Conservation (phyloP, 257 asterid genomes). For the Penstemon barbatus region DNA sequence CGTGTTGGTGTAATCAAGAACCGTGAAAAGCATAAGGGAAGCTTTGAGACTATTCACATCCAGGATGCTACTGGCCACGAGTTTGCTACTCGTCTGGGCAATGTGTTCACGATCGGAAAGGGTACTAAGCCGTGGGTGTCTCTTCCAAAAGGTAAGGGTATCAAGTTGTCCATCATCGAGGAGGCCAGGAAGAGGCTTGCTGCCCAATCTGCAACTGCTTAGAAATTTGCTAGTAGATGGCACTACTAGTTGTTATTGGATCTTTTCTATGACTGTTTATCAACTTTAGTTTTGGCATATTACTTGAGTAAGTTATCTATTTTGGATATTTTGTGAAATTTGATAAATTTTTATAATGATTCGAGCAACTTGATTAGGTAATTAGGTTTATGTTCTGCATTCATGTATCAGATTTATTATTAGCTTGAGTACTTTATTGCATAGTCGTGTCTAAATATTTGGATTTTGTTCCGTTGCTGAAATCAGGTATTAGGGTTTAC, state of each 20-base stretch:
- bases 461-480: too few species aligned
- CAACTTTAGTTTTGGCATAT: neutral
- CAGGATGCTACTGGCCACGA: conserved; percentile 72
- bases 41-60: conserved; percentile 68
- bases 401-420: too few species aligned
- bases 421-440: too few species aligned
- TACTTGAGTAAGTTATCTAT: neutral
- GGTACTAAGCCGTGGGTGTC: conserved; percentile 78
- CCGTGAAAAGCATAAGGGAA: conserved; percentile 75
- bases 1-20: conserved; percentile 74
- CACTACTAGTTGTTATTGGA: neutral
- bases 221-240: neutral
- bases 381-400: too few species aligned
- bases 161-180: conserved; percentile 63
- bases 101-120: conserved; percentile 67
- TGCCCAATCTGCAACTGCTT: conserved; percentile 57
- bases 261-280: neutral
- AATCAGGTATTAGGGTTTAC: too few species aligned
- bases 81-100: conserved; percentile 71
- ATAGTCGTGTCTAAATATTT: too few species aligned
- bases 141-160: conserved; percentile 78
- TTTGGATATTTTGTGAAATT: neutral
- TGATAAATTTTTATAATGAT: neutral
- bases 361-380: too few species aligned
- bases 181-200: conserved; percentile 70